Evolutionary conservation across 2,329 filamentous ascomycete species (phyloP).

Genomic region (Curvularia lunata): DNA sequence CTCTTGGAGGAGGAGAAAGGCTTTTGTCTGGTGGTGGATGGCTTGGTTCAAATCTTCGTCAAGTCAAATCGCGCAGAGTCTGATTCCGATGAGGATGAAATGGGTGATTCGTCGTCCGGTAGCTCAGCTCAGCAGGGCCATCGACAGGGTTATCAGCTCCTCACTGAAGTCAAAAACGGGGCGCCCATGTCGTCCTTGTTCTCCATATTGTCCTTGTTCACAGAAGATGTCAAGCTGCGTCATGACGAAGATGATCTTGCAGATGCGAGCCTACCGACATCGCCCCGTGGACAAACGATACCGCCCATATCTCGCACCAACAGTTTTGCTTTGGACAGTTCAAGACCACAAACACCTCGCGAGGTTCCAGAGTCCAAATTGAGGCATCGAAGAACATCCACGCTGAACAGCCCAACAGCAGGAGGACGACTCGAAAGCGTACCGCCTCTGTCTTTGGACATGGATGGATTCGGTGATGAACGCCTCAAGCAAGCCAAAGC

Average conservation of each 20-base stretch:
- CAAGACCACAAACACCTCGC: constrained; percentile 40
- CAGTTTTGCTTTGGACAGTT: constrained; percentile 43
- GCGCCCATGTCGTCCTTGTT: constrained; percentile 98
- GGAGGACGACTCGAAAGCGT: constrained; percentile 61
- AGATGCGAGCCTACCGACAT: constrained; percentile 36
- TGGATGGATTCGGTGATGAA: constrained; percentile 31
- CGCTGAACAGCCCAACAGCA: constrained; percentile 45
- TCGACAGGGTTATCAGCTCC: constrained; percentile 87
- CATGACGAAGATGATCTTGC: constrained; percentile 70
- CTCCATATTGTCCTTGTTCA: constrained; percentile 95
- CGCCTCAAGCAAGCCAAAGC: constrained; percentile 31
- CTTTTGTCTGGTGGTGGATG: constrained; percentile 96
- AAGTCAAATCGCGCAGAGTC: constrained; percentile 71
- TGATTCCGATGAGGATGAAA: constrained; percentile 54
- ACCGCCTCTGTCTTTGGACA: constrained; percentile 76
- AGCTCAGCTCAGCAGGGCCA: constrained; percentile 69
- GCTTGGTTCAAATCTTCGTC: constrained; percentile 95
- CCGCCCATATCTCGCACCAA: constrained; percentile 36
- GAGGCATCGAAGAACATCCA: constrained; percentile 38
- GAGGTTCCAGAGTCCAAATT: constrained; percentile 27
- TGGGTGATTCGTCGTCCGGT: constrained; percentile 47
- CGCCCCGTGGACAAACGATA: constrained; percentile 28
- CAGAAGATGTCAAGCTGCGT: constrained; percentile 85
- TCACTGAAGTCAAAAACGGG: constrained; percentile 97
- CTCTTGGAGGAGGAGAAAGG: constrained; percentile 97